phyloP scores from a whole-genome alignment of 1,284 basidiomycete species.

The Cryptococcus wingfieldii region DNA sequence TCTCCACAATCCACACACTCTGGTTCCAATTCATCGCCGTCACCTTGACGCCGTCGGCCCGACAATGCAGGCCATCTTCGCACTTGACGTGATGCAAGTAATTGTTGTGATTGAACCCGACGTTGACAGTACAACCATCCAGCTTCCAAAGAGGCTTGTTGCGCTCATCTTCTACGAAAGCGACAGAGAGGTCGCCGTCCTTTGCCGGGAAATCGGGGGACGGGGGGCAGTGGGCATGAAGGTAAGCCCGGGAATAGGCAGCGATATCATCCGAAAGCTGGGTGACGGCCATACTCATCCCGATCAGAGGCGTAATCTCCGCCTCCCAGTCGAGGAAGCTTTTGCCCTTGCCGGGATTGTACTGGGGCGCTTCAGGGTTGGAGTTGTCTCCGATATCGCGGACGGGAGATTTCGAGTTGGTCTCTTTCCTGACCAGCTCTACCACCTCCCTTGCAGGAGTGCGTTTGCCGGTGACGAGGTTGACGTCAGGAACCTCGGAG shows the following conservation, averaged over 20 bases:
- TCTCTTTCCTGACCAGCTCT: slow-evolving; percentile 30
- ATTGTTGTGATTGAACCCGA: slow-evolving; percentile 40
- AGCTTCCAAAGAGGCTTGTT: slow-evolving; percentile 39
- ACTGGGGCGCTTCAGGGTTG: slow-evolving; percentile 11
- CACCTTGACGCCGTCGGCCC: slow-evolving; percentile 30
- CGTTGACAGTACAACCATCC: slow-evolving; percentile 41
- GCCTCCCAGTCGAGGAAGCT: slow-evolving; percentile 30
- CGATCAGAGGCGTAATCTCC: slow-evolving; percentile 17
- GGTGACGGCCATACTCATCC: slow-evolving; percentile 25
- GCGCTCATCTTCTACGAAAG: slow-evolving; percentile 28
- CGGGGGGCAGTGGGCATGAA: slow-evolving; percentile 28
- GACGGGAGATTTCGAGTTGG: slow-evolving; percentile 36
- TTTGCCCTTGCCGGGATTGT: slow-evolving; percentile 12
- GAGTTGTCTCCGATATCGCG: slow-evolving; percentile 31
- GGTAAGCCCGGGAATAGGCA: slow-evolving; percentile 30
- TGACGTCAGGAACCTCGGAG: slow-evolving; percentile 12
- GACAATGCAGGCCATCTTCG: slow-evolving; percentile 34
- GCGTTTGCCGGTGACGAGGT: slow-evolving; percentile 40
- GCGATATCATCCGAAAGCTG: slow-evolving; percentile 21
- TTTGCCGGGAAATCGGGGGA: slow-evolving; percentile 17
- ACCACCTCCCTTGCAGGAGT: slow-evolving; percentile 34
- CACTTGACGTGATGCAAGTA: slow-evolving; percentile 45
- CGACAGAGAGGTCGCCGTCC: neutral
- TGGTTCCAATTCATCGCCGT: slow-evolving; percentile 40
- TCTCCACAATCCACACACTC: slow-evolving; percentile 29